A percentile compares a stretch with the other conserved stretches of the same genome.
Evolutionary conservation across 352 stramenopile genomes (phyloP).

Genomic region (Pythium rishiriense): DNA sequence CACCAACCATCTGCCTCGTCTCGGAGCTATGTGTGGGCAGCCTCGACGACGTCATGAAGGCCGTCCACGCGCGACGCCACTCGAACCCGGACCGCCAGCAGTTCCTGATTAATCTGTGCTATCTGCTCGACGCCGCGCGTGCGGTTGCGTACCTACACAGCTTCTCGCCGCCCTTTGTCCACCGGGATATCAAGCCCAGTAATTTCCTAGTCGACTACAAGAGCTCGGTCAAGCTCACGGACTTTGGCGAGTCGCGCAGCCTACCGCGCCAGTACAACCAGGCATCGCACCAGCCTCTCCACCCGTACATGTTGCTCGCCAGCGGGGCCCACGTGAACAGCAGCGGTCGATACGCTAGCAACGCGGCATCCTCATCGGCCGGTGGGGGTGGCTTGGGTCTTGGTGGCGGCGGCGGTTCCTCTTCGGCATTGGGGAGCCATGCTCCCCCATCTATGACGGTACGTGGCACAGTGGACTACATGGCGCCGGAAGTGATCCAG

Average conservation of each 20-base stretch:
- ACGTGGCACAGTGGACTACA: conserved; percentile 48
- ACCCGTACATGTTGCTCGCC: conserved; percentile 25
- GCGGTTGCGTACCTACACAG: conserved; percentile 74
- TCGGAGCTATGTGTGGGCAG: conserved; percentile 65
- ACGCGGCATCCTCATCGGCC: neutral
- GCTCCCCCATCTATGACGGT: conserved; percentile 34
- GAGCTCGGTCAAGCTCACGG: conserved; percentile 35
- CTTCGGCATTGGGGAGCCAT: conserved; percentile 19
- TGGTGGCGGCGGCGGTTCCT: conserved; percentile 32
- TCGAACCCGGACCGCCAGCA: conserved; percentile 52
- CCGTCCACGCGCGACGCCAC: conserved; percentile 36
- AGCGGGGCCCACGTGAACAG: conserved; percentile 15
- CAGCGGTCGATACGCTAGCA: conserved; percentile 12
- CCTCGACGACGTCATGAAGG: conserved; percentile 52
- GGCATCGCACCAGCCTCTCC: neutral
- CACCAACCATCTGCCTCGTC: conserved; percentile 47
- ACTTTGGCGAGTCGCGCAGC: conserved; percentile 41
- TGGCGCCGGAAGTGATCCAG: conserved; percentile 58
- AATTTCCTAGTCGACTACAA: conserved; percentile 62
- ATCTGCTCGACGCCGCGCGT: conserved; percentile 40
- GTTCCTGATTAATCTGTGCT: conserved; percentile 32
- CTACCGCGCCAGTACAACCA: conserved; percentile 19
- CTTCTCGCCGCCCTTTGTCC: conserved; percentile 66
- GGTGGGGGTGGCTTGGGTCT: conserved; percentile 3
- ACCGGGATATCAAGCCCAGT: conserved; percentile 36